Percentiles rank a stretch among this genome's conserved stretches.
Conservation (phyloP, 345 rosid species). For the Corchorus capsularis region DNA sequence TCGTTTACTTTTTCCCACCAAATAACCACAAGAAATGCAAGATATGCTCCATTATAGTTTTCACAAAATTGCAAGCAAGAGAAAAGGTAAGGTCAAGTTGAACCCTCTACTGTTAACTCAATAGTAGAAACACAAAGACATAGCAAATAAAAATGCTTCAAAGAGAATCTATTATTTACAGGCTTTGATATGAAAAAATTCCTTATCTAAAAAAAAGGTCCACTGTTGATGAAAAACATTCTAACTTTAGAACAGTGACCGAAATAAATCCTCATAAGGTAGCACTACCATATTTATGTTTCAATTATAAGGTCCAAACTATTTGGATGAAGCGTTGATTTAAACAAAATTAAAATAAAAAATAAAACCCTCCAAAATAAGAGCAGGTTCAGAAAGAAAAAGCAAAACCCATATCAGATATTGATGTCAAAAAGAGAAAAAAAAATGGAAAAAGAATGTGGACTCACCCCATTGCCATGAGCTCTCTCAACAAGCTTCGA, state of each 20-base stretch:
- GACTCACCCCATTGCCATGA: conserved; percentile 81
- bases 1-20: background rate
- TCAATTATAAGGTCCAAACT: conserved; percentile 2
- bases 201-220: too few species aligned
- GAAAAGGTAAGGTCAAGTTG: background rate
- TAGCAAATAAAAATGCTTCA: background rate
- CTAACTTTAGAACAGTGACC: background rate
- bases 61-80: background rate
- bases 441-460: background rate
- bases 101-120: conserved; percentile 3
- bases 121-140: background rate
- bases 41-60: background rate
- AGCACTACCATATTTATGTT: background rate
- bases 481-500: conserved; percentile 91
- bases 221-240: background rate
- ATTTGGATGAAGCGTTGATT: background rate
- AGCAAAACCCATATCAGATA: background rate
- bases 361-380: background rate
- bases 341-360: background rate
- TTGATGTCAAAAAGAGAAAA: background rate
- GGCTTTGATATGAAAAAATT: too few species aligned
- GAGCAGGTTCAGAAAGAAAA: background rate
- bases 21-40: conserved; percentile 8
- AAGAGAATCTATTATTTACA: background rate
- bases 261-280: background rate